These are phyloP conservation scores for Podospora pseudocomata DNA, from an alignment of 495 filamentous ascomycete species.

Conservation along the genomic window DNA sequence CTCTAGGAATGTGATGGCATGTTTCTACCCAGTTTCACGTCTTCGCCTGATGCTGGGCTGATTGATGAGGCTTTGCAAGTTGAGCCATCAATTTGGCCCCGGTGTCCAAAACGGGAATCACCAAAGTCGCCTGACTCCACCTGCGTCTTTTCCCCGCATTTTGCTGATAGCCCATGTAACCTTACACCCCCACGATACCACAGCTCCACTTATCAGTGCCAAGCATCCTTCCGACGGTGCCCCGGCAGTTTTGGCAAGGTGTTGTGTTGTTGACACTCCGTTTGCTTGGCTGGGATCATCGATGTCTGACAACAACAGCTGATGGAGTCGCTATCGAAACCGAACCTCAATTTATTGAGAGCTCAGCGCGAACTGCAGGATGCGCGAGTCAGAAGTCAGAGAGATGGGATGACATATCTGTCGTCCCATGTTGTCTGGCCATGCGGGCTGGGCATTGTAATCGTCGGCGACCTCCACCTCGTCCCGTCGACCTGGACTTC, in stretches of 20 bases:
- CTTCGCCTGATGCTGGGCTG: neutral
- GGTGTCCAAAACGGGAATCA: conserved; percentile 7
- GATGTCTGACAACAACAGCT: neutral
- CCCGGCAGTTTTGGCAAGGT: neutral
- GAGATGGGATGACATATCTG: neutral
- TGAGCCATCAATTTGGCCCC: neutral
- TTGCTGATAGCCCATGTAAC: neutral
- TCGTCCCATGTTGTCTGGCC: neutral
- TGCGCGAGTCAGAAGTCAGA: neutral
- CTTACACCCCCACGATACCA: neutral
- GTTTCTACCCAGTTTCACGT: neutral
- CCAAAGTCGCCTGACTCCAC: conserved; percentile 8
- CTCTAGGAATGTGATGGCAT: neutral
- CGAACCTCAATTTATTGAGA: neutral
- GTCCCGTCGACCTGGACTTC: neutral
- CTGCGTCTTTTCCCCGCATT: neutral
- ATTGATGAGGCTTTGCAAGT: neutral
- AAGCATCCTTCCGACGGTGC: neutral
- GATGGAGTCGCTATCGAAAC: neutral
- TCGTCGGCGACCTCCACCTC: neutral
- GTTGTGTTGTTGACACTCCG: neutral
- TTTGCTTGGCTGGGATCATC: neutral
- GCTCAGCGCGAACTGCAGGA: neutral
- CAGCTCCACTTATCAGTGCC: too few species aligned
- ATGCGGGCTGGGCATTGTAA: neutral